phyloP scores from a whole-genome alignment of 192 early-diverging fungal species.

The Linnemannia elongata region DNA sequence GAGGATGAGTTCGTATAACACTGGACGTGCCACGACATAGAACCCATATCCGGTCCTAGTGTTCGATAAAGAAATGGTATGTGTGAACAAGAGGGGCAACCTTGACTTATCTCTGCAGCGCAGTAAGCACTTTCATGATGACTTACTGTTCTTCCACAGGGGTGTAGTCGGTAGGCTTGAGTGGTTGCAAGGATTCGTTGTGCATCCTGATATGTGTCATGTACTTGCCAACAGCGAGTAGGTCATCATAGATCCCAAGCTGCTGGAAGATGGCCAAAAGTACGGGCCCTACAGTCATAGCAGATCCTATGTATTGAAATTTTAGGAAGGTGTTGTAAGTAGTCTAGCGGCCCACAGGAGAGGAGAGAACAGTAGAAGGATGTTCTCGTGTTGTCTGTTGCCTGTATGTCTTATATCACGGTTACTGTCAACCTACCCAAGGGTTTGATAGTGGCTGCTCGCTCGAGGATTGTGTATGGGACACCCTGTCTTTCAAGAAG shows the following conservation, averaged over 20 bases:
- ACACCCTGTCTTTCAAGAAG: background rate
- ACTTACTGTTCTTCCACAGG: background rate
- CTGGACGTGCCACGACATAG: background rate
- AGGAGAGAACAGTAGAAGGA: background rate
- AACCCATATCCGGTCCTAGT: background rate
- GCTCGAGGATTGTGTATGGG: background rate
- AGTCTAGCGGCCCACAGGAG: background rate
- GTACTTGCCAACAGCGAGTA: background rate
- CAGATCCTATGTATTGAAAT: background rate
- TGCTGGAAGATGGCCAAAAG: slow-evolving; percentile 4
- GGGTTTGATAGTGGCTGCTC: background rate
- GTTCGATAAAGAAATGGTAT: too few relatives aligned
- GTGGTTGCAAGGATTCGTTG: background rate
- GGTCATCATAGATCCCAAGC: slow-evolving; percentile 6
- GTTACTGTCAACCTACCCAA: background rate
- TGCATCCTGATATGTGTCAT: slow-evolving; percentile 1
- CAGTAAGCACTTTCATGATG: background rate
- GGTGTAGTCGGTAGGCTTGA: background rate
- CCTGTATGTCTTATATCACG: background rate
- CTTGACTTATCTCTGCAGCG: background rate
- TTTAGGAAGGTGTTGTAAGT: background rate
- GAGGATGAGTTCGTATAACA: background rate
- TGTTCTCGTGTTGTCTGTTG: too few relatives aligned
- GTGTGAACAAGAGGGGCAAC: too few relatives aligned
- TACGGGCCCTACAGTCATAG: background rate